These are phyloP conservation scores for Aspergillus sp. DNA, from an alignment of 2,329 filamentous ascomycete species.

Conservation along the genomic window DNA sequence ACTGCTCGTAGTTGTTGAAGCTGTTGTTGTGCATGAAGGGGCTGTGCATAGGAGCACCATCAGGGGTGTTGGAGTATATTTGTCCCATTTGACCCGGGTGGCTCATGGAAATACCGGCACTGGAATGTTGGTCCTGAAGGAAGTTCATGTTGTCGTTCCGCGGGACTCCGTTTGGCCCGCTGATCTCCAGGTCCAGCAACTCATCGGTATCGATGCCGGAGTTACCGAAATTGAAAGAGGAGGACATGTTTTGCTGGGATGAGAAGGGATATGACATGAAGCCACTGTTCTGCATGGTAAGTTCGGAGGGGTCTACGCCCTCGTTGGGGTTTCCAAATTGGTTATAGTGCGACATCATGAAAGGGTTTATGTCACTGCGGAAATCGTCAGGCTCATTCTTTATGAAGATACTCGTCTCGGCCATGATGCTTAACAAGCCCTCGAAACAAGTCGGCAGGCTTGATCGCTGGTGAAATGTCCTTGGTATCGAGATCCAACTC, in stretches of 20 bases:
- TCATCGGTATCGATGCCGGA: constrained; percentile 85
- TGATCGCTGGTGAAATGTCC: too few relatives aligned
- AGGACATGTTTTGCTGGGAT: constrained; percentile 60
- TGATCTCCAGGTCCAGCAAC: constrained; percentile 61
- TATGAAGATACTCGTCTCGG: constrained; percentile 58
- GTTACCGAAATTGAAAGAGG: constrained; percentile 71
- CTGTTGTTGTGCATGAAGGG: constrained; percentile 67
- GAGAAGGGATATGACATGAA: constrained; percentile 56
- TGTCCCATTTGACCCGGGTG: constrained; percentile 65
- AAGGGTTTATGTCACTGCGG: constrained; percentile 48
- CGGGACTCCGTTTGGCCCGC: constrained; percentile 33
- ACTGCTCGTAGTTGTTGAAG: constrained; percentile 68
- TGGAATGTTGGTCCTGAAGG: constrained; percentile 50
- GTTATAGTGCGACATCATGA: constrained; percentile 47
- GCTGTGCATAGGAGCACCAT: constrained; percentile 86
- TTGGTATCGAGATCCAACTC: too few relatives aligned
- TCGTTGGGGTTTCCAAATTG: constrained; percentile 53
- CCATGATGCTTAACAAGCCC: constrained; percentile 38
- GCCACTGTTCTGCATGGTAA: constrained; percentile 60
- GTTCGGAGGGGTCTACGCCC: constrained; percentile 77
- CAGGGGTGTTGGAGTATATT: constrained; percentile 85
- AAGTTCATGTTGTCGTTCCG: constrained; percentile 32
- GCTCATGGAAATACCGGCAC: constrained; percentile 52
- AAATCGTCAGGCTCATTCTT: constrained; percentile 65
- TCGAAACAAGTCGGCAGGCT: background rate